Evolutionary conservation across 345 rosid genomes (phyloP), one percentile per base, ranked within the genome.

Genomic region (Turnera subulata): DNA sequence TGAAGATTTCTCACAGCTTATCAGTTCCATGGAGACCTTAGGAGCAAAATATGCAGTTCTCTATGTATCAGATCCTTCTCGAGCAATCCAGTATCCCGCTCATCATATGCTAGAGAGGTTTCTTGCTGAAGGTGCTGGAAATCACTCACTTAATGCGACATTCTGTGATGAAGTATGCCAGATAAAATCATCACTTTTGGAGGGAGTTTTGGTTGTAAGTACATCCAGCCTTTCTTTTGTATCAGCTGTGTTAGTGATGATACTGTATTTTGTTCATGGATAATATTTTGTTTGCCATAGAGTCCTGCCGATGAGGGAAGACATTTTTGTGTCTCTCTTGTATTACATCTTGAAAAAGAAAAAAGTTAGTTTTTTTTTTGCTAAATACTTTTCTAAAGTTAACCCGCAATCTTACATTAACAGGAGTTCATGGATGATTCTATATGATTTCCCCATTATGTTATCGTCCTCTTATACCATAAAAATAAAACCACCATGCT

Each of bases 151-250:
- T 55, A 63, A 67, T 48, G 17, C 75, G 33, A 77, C 79, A 10
- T 18, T 23, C 43, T 90, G 99, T 24, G 83, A 85, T 72, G 92
- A 88, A 71, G 82, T 93, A 66, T 93, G 99, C 86, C 72, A 73
- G 69, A 68, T 93, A 54, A 93, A 93, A 70, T 74, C 99, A 56
- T 81, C 99, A 2, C 89, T 93, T 69, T 59, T 87, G 68, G 97
- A 93, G 77, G 99, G 99, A 62, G 61, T 87, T 60, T 68, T 90
- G 21, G 96, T 84, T 64, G 99, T 93, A 75, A 85, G 86, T 76
- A 46, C 62, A 53, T 32, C 46, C 57, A 42, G 43, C 52, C 25
- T 57, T 62, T 62, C 42, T 10, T 32, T 19, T 46, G n/a, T 38
- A 16, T 53, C 15, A 11, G 18, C 15, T 37, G 6, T 52, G 39